Evolutionary conservation across 495 filamentous ascomycete genomes (phyloP), one percentile per base, ranked within the genome.

Genomic region (Podospora anserina): DNA sequence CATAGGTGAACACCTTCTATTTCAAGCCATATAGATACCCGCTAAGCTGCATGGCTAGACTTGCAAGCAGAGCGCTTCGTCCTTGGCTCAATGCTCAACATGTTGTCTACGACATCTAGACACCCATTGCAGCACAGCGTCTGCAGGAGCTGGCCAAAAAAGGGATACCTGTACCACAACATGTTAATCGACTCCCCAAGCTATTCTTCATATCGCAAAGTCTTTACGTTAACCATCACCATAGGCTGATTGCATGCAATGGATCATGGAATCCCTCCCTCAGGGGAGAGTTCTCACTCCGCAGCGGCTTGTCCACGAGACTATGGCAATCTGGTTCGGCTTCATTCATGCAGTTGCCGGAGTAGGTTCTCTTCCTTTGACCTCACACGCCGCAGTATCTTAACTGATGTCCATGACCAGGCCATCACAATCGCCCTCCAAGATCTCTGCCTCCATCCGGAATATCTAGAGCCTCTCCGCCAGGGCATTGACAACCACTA

Each of bases 261-360:
- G 78, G 78, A 69, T 80, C 20, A 76, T 81, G 59, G 75, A 76
- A 4, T 72, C 76, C 5, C 63, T 69, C 18, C 73, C 77, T 18
- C 34, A 53, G 3, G 64, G 72, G 30, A 62, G 60, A 15, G 62
- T 64, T 15, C 70, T 72, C 66, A 69, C 73, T 0, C 27, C 70
- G 5, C 20, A 71, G 28, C 67, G 73, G 4, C 62, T 77, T 1
- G 67, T 74, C 5, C 72, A 77, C 61, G 61, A 63, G 19, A 18
- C 32, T 2, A 34, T 39, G 27, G 61, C 30, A 5, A 20, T 63
- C 61, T 49, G 34, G 18, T 53, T 49, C 11, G 61, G 55, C 16
- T 58, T 34, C 61, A 18, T 44, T 20, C 30, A 39, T 6, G 61
- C 61, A 4, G 19, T 49, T 5, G 61, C 61, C 16, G 28, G 11